Evolutionary conservation across 495 filamentous ascomycete species (phyloP), one percentile per base, ranked within the genome.

Genomic region (Talaromyces proteolyticus): DNA sequence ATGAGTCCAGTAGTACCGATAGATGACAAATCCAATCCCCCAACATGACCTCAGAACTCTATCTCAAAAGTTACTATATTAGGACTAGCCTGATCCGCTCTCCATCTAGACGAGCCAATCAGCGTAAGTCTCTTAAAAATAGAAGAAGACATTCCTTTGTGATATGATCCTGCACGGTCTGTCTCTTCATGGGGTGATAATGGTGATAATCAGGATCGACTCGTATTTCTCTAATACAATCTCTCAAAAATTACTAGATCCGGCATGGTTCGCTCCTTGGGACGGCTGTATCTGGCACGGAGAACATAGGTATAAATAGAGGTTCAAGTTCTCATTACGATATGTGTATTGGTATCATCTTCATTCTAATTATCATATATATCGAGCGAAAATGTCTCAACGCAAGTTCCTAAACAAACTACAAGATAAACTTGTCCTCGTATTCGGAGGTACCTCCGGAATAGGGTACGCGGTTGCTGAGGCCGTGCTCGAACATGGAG

Each of bases 401-500:
- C 24, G 40, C 21, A 50, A 50, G 25, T 50, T 41, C 18, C 7
- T 50, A 10, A 42, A 26, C 47, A 50, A 50, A 50, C 22, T 50
- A 14, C 39, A 40, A 19, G 47, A 21, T 55, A 58, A 62, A 45
- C 48, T 53, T 39, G 63, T 84, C 42, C 72, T 82, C 40, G 55
- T 82, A 47, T 63, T 83, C 24, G 80, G 80, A 38, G 79, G 73
- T 6, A 72, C 65, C 20, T 68, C 69, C 14, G 80, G 79, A 14
- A 79, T 85, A 19, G 81, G 81, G 38, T 76, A 66, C 43, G 66
- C 60, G 41, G 77, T 83, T 1, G 77, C 78, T 14, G 75, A 82
- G 58, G 74, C 65, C 2, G 54, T 65, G 10, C 54, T 83, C 38
- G 75, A 76, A 47, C 66, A 76, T 19, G 69, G 70, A 17, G 76